A percentile compares a stretch with the other conserved stretches of the same genome.
These are phyloP conservation scores for Phytophthora brassicae DNA, from an alignment of 352 stramenopile genomes.

Conservation along the genomic window DNA sequence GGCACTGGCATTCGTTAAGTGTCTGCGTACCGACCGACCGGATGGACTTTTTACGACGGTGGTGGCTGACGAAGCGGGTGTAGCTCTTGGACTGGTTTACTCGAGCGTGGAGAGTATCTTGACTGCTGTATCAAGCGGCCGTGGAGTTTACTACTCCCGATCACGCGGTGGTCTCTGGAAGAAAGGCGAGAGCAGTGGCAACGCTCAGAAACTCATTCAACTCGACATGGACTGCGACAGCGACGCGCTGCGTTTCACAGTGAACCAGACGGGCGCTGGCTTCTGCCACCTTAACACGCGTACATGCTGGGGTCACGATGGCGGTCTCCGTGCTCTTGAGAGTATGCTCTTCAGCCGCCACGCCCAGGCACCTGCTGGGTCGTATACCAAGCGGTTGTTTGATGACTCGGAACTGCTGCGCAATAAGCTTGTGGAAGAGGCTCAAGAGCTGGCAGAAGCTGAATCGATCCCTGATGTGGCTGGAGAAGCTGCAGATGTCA, in stretches of 20 bases:
- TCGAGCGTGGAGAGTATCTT: slow-evolving; percentile 92
- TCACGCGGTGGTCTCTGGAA: slow-evolving; percentile 91
- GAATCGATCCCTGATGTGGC: slow-evolving; percentile 87
- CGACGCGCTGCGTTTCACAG: slow-evolving; percentile 94
- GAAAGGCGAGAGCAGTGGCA: slow-evolving; percentile 96
- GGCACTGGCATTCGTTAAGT: slow-evolving; percentile 63
- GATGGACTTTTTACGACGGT: slow-evolving; percentile 95
- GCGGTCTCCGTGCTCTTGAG: slow-evolving; percentile 90
- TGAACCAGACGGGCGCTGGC: slow-evolving; percentile 81
- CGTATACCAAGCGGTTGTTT: slow-evolving; percentile 97
- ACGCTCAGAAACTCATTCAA: slow-evolving; percentile 91
- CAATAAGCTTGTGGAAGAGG: slow-evolving; percentile 97
- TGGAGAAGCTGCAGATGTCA: slow-evolving; percentile 93
- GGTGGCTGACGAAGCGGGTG: slow-evolving; percentile 89
- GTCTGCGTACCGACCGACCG: slow-evolving; percentile 84
- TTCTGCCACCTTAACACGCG: slow-evolving; percentile 91
- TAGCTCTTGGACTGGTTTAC: slow-evolving; percentile 94
- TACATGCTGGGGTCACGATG: slow-evolving; percentile 92
- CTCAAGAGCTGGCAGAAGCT: slow-evolving; percentile 92
- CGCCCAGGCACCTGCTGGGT: slow-evolving; percentile 88
- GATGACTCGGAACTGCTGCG: slow-evolving; percentile 90
- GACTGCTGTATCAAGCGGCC: slow-evolving; percentile 80
- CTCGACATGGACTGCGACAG: slow-evolving; percentile 96
- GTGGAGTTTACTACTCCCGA: slow-evolving; percentile 95
- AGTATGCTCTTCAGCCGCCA: slow-evolving; percentile 85